Conservation (phyloP, 768 basidiomycete genomes). For the Lentinula aciculospora region DNA sequence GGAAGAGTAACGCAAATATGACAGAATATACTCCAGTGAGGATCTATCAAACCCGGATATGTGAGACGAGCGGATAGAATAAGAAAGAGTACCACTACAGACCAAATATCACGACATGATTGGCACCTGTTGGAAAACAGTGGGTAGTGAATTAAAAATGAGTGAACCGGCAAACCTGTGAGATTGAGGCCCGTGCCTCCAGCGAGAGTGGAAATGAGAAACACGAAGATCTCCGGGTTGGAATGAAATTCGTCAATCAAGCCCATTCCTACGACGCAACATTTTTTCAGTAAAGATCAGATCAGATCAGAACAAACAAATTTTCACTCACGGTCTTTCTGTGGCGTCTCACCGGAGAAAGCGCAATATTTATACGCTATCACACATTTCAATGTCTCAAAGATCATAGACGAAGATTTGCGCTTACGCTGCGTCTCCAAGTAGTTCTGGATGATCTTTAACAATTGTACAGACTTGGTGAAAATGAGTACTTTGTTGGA, state of each 20-base stretch:
- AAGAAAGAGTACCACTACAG: neutral
- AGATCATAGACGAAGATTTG: neutral
- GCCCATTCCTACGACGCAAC: slow-evolving; percentile 57
- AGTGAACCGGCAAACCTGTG: slow-evolving; percentile 34
- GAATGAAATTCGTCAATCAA: slow-evolving; percentile 81
- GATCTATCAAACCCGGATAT: slow-evolving; percentile 42
- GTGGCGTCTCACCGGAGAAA: slow-evolving; percentile 4
- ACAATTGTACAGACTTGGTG: slow-evolving; percentile 85
- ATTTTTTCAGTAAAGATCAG: neutral
- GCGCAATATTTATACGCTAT: neutral
- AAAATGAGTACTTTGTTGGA: slow-evolving; percentile 91
- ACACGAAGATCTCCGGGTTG: slow-evolving; percentile 68
- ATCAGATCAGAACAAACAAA: neutral
- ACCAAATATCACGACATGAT: slow-evolving; percentile 93
- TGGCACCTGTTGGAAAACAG: slow-evolving; percentile 49
- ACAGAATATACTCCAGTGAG: slow-evolving; percentile 81
- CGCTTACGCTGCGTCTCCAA: slow-evolving; percentile 46
- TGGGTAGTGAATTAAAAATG: neutral
- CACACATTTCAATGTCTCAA: neutral
- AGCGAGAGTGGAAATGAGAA: slow-evolving; percentile 86
- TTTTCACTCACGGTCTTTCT: slow-evolving; percentile 1
- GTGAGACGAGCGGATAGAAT: neutral
- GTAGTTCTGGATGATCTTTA: slow-evolving; percentile 81
- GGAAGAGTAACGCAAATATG: neutral
- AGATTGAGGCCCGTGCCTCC: slow-evolving; percentile 91